Evolutionary conservation across 148 eudicot genomes (phyloP).

Genomic region (Vaccinium macrocarpon): DNA sequence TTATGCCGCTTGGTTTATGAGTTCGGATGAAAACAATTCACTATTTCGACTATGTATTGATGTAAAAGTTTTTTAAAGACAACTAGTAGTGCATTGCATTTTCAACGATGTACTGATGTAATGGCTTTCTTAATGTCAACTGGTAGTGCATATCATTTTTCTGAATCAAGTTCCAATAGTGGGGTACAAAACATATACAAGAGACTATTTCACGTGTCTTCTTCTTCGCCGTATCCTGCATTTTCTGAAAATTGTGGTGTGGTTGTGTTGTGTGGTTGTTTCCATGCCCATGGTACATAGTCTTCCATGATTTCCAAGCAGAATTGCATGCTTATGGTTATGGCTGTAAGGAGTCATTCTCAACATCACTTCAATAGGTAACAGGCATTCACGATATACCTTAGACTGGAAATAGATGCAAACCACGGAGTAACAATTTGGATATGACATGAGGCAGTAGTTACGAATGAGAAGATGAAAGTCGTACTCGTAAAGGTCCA

Average conservation of each 20-base stretch:
- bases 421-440: background rate
- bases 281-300: background rate
- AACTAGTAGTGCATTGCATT: background rate
- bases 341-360: conserved; percentile 3
- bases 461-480: background rate
- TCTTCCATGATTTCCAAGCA: background rate
- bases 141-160: background rate
- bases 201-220: background rate
- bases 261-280: background rate
- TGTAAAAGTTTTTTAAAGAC: background rate
- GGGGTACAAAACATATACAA: background rate
- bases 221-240: background rate
- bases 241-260: background rate
- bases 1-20: background rate
- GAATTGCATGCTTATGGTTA: background rate
- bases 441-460: background rate
- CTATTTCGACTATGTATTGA: background rate
- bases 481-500: conserved; percentile 76
- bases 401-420: background rate
- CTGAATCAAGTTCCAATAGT: background rate
- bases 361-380: background rate
- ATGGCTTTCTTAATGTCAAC: background rate
- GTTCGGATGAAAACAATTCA: background rate
- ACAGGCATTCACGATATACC: background rate
- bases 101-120: background rate